Evolutionary conservation across 2,329 filamentous ascomycete genomes (phyloP), one percentile per base, ranked within the genome.

Genomic region (Penicillium oxalicum): DNA sequence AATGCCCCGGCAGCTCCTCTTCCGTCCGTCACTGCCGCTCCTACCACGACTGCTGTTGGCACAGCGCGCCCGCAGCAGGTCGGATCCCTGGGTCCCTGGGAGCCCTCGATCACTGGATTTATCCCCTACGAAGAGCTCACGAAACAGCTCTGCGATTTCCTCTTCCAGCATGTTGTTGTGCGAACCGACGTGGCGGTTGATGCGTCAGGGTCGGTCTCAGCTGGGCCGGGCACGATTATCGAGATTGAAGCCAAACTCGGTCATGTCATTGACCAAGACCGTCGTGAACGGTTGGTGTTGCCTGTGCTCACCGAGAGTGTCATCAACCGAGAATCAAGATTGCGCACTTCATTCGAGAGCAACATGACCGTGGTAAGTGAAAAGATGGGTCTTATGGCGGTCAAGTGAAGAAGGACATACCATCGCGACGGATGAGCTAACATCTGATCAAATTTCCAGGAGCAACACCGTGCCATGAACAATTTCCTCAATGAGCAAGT

Each of bases 211-310:
- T 68, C 77, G 29, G 82, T 86, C 57, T 79, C 86, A 18, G 69
- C 74, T 12, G 78, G 79, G 44, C 77, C 80, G 12, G 82, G 82
- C 5, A 84, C 90, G 11, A 80, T 88, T 51, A 83, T 96, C 45
- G 93, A 98, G 69, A 87, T 98, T 47, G 93, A 98, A 71, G 93
- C 90, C 8, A 97, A 97, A 68, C 76, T 97, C 41, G 93, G 93
- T 13, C 85, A 83, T 26, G 77, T 97, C 11, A 80, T 91, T 49
- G 84, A 88, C 65, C 83, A 82, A 62, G 80, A 84, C 52, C 87
- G 82, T 5, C 81, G 85, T 48, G 76, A 83, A 40, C 79, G 88
- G n/a, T 73, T 91, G 26, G 73, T 78, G 8, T 70, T 91, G 8
- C 81, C 82, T 5, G 77, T 93, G 4, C 68, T 77, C 24, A 84